Evolutionary conservation across 768 basidiomycete genomes (phyloP).

Genomic region (Fomitopsis pulvina): DNA sequence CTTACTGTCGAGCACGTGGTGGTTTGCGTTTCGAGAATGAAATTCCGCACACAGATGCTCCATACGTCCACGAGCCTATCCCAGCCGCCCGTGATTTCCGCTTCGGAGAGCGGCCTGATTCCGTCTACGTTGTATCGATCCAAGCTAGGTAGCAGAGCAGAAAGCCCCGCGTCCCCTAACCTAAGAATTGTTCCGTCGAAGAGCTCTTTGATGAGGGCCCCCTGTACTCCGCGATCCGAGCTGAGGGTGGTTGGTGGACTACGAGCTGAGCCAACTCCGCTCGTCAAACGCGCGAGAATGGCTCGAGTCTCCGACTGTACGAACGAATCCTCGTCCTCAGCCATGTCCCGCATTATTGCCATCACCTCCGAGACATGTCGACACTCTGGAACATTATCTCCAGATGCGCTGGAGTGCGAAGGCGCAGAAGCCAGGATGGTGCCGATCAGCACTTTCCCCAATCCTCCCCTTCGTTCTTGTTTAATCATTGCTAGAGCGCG

Average conservation of each 20-base stretch:
- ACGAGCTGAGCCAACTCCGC: constrained; percentile 21
- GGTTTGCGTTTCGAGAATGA: constrained; percentile 7
- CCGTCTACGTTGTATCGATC: constrained; percentile 16
- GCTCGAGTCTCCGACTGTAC: constrained; percentile 27
- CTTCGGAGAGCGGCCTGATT: constrained; percentile 30
- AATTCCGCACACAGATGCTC: constrained; percentile 2
- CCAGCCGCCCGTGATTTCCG: constrained; percentile 35
- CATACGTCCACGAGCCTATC: constrained; percentile 30
- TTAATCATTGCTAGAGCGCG: constrained; percentile 36
- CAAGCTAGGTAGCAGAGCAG: constrained; percentile 22
- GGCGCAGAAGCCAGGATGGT: too few species aligned
- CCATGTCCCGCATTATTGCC: constrained; percentile 33
- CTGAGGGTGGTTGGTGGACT: neutral
- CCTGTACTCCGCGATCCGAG: neutral
- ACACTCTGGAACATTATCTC: neutral
- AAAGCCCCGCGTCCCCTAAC: constrained; percentile 20
- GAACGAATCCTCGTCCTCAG: constrained; percentile 17
- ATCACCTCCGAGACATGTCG: constrained; percentile 30
- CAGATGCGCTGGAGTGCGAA: too few species aligned
- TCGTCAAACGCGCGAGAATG: constrained; percentile 31
- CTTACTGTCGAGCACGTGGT: neutral
- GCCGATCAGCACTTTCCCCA: constrained; percentile 34
- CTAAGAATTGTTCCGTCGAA: constrained; percentile 40
- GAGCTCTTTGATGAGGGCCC: constrained; percentile 20
- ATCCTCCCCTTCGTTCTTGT: constrained; percentile 40